Conservation (phyloP, 225 moss, liverwort and hornwort genomes). For the Antitrichia curtipendula region DNA sequence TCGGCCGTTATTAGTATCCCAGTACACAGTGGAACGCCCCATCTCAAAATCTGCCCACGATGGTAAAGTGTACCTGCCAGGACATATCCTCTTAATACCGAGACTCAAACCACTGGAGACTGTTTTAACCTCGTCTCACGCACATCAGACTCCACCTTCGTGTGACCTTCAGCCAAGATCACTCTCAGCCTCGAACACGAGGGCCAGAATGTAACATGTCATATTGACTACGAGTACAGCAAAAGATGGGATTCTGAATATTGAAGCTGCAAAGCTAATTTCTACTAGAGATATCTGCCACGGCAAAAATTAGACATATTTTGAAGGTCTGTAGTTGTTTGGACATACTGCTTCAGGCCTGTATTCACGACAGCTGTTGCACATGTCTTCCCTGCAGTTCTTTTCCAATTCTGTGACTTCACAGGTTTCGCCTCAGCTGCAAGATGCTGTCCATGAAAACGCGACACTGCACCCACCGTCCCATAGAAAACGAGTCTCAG, state of each 20-base stretch:
- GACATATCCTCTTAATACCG: background rate
- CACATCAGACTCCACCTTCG: background rate
- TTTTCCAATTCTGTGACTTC: slow-evolving; percentile 4
- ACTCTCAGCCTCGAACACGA: background rate
- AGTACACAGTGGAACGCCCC: slow-evolving; percentile 45
- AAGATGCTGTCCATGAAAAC: slow-evolving; percentile 16
- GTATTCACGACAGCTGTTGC: slow-evolving; percentile 35
- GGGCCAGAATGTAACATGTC: background rate
- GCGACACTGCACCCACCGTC: slow-evolving; percentile 17
- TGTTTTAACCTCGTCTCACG: background rate
- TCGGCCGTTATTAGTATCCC: slow-evolving; percentile 60
- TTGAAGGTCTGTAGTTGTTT: background rate
- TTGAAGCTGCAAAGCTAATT: background rate
- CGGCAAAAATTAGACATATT: background rate
- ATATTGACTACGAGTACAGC: background rate
- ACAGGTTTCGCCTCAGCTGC: slow-evolving; percentile 3
- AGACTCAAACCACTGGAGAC: background rate
- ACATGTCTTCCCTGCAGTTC: slow-evolving; percentile 4
- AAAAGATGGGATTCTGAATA: background rate
- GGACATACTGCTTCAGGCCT: slow-evolving; percentile 23
- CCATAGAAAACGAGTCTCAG: background rate
- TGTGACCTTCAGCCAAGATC: background rate
- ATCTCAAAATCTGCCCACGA: slow-evolving; percentile 86
- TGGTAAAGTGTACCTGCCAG: slow-evolving; percentile 44
- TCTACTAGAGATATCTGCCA: background rate